Evolutionary conservation across 345 rosid species (phyloP).

Genomic region (Streptanthus diversifolius): DNA sequence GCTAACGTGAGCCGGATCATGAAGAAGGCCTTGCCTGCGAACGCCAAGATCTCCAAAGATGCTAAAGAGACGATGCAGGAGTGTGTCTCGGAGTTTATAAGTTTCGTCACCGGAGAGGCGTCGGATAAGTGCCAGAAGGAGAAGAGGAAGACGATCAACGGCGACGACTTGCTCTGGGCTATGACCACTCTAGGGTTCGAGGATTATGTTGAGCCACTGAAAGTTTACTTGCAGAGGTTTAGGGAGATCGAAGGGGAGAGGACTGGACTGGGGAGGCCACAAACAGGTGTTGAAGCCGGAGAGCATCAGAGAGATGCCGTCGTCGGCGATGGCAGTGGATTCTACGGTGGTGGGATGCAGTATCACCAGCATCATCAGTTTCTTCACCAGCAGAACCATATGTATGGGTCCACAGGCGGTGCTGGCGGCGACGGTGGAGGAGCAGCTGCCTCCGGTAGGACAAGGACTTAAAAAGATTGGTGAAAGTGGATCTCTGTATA

Average conservation of each 20-base stretch:
- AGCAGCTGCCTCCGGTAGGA: conserved; percentile 31
- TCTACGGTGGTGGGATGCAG: conserved; percentile 35
- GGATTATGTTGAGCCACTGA: conserved; percentile 69
- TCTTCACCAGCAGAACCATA: conserved; percentile 35
- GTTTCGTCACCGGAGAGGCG: conserved; percentile 75
- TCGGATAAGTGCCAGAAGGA: conserved; percentile 79
- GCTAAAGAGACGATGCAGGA: conserved; percentile 78
- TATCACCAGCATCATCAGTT: conserved; percentile 37
- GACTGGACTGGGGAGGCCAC: conserved; percentile 35
- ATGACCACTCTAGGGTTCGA: conserved; percentile 77
- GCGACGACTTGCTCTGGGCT: conserved; percentile 48
- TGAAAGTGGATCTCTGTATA: conserved; percentile 31
- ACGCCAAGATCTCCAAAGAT: conserved; percentile 75
- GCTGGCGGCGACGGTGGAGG: conserved; percentile 11
- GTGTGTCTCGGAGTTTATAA: conserved; percentile 80
- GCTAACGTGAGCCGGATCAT: conserved; percentile 79
- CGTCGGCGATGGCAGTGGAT: conserved; percentile 18
- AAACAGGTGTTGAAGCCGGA: conserved; percentile 22
- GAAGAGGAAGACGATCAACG: conserved; percentile 78
- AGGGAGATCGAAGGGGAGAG: conserved; percentile 76
- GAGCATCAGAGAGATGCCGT: conserved; percentile 41
- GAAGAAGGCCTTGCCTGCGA: conserved; percentile 71
- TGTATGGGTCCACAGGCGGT: conserved; percentile 30
- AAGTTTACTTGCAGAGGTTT: conserved; percentile 66
- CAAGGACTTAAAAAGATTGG: conserved; percentile 24